Evolutionary conservation across 108 stramenopile species (phyloP), one percentile per base, ranked within the genome.

Genomic region (Nitzschia sp.): DNA sequence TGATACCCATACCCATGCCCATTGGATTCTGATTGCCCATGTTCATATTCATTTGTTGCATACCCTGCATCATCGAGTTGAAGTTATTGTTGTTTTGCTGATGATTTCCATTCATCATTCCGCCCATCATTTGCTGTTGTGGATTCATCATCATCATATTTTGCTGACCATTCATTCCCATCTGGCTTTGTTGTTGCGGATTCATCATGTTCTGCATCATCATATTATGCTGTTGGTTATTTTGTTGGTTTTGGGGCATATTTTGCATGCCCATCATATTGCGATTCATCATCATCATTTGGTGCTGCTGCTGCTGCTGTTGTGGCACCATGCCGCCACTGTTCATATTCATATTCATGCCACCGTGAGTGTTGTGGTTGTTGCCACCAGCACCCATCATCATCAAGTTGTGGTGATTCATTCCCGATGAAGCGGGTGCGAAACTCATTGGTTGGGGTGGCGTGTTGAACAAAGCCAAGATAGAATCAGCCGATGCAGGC

Each of bases 391-490:
- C 64, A 22, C 52, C 66, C 65, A 63, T 79, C 71, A 68, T 78
- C 73, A 69, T 71, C 53, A 50, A 45, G 35, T 35, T 62, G 23
- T 6, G 13, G 13, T 41, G 38, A 41, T 62, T 67, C 29, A 44
- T 27, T 8, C 13, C 21, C 16, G 48, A 50, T n/a, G 48, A 21
- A 5, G 32, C 44, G 58, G 60, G 31, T 69, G 79, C 21, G 41
- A 48, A 31, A 47, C 27, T 62, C 53, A 23, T 45, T 31, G 75
- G 66, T 45, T 30, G 68, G 19, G 72, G 50, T 3, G 83, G 75
- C 27, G 72, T 48, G 31, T 77, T 71, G 65, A 90, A 90, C 80
- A 90, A 76, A 35, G 81, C 72, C 84, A 90, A 27, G 58, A 90
- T 90, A 29, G 84, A 78, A 53, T 79, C 83, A 48, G 74, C 86